A percentile compares a stretch with the other conserved stretches of the same genome.
These are phyloP conservation scores for Aureobasidium subglaciale DNA, from an alignment of 2,329 filamentous ascomycete genomes.

Conservation along the genomic window DNA sequence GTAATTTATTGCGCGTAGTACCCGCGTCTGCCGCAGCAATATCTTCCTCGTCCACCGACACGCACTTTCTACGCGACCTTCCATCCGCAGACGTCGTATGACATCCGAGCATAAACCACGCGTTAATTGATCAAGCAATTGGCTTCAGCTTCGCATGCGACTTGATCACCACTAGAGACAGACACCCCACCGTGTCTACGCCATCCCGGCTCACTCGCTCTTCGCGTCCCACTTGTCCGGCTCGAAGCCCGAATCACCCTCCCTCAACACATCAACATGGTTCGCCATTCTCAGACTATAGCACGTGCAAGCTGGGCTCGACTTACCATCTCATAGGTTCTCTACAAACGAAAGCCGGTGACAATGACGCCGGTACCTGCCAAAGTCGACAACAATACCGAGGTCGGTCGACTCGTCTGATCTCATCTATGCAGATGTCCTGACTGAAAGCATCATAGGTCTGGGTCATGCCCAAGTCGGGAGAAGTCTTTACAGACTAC, in stretches of 20 bases:
- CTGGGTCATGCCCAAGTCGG: conserved; percentile 84
- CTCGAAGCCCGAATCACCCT: neutral
- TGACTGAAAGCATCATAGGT: conserved; percentile 50
- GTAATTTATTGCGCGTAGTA: conserved; percentile 38
- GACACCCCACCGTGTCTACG: conserved; percentile 2
- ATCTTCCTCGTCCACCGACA: conserved; percentile 18
- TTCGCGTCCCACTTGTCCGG: neutral
- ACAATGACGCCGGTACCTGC: conserved; percentile 66
- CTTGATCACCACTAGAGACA: neutral
- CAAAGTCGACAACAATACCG: conserved; percentile 71
- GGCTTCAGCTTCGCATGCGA: conserved; percentile 9
- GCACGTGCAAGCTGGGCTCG: neutral
- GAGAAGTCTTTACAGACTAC: conserved; percentile 82
- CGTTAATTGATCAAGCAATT: conserved; percentile 3
- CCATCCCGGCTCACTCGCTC: neutral
- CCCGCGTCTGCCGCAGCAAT: conserved; percentile 16
- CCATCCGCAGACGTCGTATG: conserved; percentile 17
- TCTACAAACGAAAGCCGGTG: conserved; percentile 94
- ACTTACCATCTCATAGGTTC: conserved; percentile 54
- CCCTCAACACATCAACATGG: conserved; percentile 10
- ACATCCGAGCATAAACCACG: neutral
- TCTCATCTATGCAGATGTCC: neutral
- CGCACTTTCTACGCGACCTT: conserved; percentile 27
- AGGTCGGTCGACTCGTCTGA: conserved; percentile 51
- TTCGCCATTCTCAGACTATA: neutral